A percentile compares a stretch with the other conserved stretches of the same genome.
Evolutionary conservation across 192 early-diverging fungal species (phyloP).

Genomic region (Mortierella alpina): DNA sequence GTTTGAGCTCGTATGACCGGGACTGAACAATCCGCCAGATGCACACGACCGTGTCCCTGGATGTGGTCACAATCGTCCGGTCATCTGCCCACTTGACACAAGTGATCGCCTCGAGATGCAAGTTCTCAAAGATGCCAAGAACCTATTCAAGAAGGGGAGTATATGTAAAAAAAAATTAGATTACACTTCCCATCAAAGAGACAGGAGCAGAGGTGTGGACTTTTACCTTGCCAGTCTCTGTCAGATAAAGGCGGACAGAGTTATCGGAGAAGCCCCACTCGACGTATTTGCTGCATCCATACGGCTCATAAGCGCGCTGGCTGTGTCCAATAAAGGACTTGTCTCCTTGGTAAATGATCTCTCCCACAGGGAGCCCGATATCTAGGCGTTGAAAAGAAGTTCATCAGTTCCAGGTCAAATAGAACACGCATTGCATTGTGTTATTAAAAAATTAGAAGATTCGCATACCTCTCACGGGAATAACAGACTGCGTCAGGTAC

Average conservation of each 20-base stretch:
- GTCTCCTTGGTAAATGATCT: constrained; percentile 59
- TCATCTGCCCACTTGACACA: constrained; percentile 69
- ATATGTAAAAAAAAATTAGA: not conserved
- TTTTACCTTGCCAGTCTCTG: constrained; percentile 63
- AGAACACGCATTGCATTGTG: not conserved
- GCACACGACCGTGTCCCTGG: constrained; percentile 62
- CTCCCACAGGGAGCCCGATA: constrained; percentile 62
- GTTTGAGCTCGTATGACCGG: constrained; percentile 59
- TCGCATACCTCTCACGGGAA: constrained; percentile 61
- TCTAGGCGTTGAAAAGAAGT: constrained; percentile 34
- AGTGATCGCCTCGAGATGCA: constrained; percentile 70
- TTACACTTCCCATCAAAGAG: not conserved
- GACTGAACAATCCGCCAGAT: constrained; percentile 66
- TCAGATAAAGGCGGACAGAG: constrained; percentile 64
- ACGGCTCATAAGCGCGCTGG: constrained; percentile 54
- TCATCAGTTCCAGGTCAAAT: not conserved
- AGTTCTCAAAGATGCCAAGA: constrained; percentile 67
- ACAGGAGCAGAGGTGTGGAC: not conserved
- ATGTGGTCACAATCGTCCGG: constrained; percentile 65
- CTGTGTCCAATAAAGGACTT: constrained; percentile 54
- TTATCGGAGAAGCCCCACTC: constrained; percentile 76
- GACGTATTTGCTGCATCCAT: constrained; percentile 64
- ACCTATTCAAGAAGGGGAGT: constrained; percentile 31
- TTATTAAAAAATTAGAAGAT: not conserved
- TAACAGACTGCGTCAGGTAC: constrained; percentile 63